phyloP scores from a whole-genome alignment of 1,139 yeast genomes.

The Zygosaccharomyces pseudobailii region DNA sequence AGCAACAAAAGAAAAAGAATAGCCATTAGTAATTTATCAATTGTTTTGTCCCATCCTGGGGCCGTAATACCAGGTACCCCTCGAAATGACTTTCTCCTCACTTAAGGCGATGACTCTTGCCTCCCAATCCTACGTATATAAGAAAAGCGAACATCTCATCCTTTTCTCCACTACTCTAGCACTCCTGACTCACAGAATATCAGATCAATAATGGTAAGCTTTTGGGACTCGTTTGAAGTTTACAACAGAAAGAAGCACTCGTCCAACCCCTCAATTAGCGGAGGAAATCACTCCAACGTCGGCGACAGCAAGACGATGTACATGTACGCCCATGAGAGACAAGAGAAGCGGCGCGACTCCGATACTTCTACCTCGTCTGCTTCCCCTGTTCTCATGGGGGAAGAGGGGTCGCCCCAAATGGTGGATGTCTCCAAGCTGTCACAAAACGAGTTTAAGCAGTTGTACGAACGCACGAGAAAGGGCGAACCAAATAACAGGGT shows the following conservation, averaged over 20 bases:
- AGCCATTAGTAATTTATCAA: no score
- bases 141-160: background rate
- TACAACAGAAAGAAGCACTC: slow-evolving; percentile 32
- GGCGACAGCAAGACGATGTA: slow-evolving; percentile 23
- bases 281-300: slow-evolving; percentile 25
- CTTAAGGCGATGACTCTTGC: no score
- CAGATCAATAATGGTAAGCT: slow-evolving; percentile 17
- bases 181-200: no score
- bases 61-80: no score
- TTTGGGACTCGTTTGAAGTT: slow-evolving; percentile 32
- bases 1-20: no score
- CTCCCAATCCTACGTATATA: background rate
- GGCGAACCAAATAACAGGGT: slow-evolving; percentile 35
- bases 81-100: no score
- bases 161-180: no score
- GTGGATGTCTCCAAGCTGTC: slow-evolving; percentile 29
- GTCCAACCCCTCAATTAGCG: slow-evolving; percentile 20
- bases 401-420: slow-evolving; percentile 15
- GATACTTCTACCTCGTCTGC: slow-evolving; percentile 9
- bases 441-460: slow-evolving; percentile 27
- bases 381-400: background rate
- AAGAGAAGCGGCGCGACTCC: slow-evolving; percentile 9
- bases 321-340: slow-evolving; percentile 24
- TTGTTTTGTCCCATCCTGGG: no score
- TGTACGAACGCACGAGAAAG: slow-evolving; percentile 24